These are phyloP conservation scores for Russula sp. DNA, from an alignment of 768 basidiomycete genomes.

Conservation along the genomic window DNA sequence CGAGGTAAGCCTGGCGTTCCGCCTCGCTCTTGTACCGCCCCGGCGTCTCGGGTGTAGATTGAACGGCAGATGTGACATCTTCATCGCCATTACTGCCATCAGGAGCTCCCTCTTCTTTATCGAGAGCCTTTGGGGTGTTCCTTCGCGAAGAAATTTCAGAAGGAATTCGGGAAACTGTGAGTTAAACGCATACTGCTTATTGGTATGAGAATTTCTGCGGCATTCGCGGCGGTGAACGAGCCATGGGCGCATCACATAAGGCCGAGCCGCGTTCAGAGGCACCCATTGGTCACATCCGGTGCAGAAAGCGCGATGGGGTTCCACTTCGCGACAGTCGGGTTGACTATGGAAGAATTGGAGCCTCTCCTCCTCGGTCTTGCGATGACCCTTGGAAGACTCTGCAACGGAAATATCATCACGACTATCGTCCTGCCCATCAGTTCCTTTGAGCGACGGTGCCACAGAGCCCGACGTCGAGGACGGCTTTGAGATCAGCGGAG, in stretches of 20 bases:
- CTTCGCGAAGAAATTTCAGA: slow-evolving; percentile 14
- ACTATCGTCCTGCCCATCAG: slow-evolving; percentile 35
- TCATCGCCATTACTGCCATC: slow-evolving; percentile 32
- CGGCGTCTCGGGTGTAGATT: slow-evolving; percentile 31
- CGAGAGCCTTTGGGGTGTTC: slow-evolving; percentile 9
- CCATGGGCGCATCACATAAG: slow-evolving; percentile 62
- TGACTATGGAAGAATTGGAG: slow-evolving; percentile 63
- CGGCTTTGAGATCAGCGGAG: slow-evolving; percentile 10
- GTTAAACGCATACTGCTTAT: slow-evolving; percentile 35
- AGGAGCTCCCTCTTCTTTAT: slow-evolving; percentile 24
- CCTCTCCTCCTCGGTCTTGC: slow-evolving; percentile 61
- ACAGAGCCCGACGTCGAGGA: slow-evolving; percentile 14
- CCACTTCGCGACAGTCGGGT: slow-evolving; percentile 53
- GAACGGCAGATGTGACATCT: slow-evolving; percentile 34
- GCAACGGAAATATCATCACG: slow-evolving; percentile 51
- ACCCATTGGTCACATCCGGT: slow-evolving; percentile 56
- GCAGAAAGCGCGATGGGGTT: slow-evolving; percentile 58
- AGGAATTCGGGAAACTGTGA: slow-evolving; percentile 6
- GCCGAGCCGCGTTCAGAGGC: slow-evolving; percentile 51
- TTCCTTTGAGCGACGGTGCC: slow-evolving; percentile 12
- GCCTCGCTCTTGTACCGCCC: slow-evolving; percentile 37
- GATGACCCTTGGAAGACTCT: slow-evolving; percentile 48
- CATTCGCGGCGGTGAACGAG: slow-evolving; percentile 55
- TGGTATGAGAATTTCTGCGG: slow-evolving; percentile 38
- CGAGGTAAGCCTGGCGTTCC: slow-evolving; percentile 52